A percentile compares a stretch with the other conserved stretches of the same genome.
These are phyloP conservation scores for Straminergon stramineum DNA, from an alignment of 225 moss, liverwort and hornwort species.

Conservation along the genomic window DNA sequence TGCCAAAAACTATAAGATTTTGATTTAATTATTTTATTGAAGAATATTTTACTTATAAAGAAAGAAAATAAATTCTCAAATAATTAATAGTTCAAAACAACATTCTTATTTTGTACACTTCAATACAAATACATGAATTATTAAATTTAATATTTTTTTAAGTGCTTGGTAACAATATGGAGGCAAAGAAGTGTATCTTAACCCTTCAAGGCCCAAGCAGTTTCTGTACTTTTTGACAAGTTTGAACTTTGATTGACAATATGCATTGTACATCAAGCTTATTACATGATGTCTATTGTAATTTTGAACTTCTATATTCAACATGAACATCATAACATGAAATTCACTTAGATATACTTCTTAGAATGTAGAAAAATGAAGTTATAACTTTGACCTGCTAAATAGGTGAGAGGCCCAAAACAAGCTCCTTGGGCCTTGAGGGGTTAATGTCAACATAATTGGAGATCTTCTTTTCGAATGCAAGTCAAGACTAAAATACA, in stretches of 20 bases:
- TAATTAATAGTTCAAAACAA: background rate
- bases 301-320: no score
- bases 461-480: background rate
- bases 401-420: no score
- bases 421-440: no score
- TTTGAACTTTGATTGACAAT: no score
- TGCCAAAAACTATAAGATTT: fast-evolving
- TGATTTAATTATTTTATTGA: fast-evolving
- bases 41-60: background rate
- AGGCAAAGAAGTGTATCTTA: background rate
- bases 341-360: no score
- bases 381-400: no score
- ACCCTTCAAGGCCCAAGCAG: no score
- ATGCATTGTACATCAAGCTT: no score
- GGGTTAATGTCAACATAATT: background rate
- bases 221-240: no score
- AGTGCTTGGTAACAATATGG: background rate
- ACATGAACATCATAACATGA: no score
- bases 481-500: background rate
- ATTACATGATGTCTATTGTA: no score
- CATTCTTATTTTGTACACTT: background rate
- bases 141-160: background rate
- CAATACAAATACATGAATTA: background rate
- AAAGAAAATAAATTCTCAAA: background rate
- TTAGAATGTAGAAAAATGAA: no score